phyloP scores from a whole-genome alignment of 2,329 filamentous ascomycete genomes.

The Coniochaeta sp. region DNA sequence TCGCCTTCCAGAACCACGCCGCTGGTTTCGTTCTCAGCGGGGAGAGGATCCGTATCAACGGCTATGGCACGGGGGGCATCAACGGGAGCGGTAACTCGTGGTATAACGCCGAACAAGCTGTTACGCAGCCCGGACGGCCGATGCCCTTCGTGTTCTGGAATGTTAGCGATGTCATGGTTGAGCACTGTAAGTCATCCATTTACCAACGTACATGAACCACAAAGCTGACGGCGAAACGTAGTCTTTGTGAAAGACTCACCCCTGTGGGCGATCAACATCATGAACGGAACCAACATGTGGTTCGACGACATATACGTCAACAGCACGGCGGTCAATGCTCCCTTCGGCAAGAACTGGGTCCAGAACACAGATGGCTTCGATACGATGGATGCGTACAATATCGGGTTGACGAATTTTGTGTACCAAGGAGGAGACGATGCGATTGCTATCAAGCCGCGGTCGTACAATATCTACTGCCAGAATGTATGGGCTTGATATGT shows the following conservation, averaged over 20 bases:
- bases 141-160: conserved; percentile 56
- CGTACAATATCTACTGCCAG: conserved; percentile 38
- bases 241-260: not conserved
- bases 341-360: conserved; percentile 46
- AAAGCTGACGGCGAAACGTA: not conserved
- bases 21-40: conserved; percentile 45
- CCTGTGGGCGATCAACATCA: conserved; percentile 40
- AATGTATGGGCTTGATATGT: conserved; percentile 25
- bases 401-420: conserved; percentile 40
- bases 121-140: conserved; percentile 41
- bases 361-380: conserved; percentile 53
- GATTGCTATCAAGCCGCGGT: conserved; percentile 49
- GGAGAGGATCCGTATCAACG: conserved; percentile 41
- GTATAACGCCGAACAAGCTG: conserved; percentile 40
- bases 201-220: not conserved
- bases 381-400: conserved; percentile 46
- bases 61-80: conserved; percentile 43
- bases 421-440: conserved; percentile 53
- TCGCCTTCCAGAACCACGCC: conserved; percentile 49
- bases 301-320: conserved; percentile 45
- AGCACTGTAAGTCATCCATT: conserved; percentile 26
- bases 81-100: conserved; percentile 47
- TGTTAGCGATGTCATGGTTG: conserved; percentile 44
- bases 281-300: conserved; percentile 47
- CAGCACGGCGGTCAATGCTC: conserved; percentile 40